Evolutionary conservation across 176 grass and related monocot genomes (phyloP).

Genomic region (Triticum urartu): DNA sequence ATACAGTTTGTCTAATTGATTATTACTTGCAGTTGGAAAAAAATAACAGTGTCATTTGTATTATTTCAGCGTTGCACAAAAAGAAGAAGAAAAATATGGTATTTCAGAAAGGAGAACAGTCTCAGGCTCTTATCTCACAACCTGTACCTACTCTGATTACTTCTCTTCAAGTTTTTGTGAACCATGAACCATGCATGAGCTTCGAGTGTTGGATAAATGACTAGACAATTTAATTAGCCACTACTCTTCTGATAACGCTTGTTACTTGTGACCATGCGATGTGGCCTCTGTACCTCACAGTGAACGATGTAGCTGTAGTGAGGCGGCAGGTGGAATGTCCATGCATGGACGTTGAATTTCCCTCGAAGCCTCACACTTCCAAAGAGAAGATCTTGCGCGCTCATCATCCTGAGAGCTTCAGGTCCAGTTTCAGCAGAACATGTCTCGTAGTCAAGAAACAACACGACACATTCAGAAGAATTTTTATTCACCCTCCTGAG

Average conservation of each 20-base stretch:
- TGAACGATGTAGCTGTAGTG: neutral
- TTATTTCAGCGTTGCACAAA: neutral
- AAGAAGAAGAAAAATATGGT: too few species aligned
- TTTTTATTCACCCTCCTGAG: neutral
- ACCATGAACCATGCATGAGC: neutral
- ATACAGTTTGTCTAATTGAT: neutral
- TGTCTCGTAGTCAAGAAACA: neutral
- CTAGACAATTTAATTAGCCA: neutral
- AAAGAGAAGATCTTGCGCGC: neutral
- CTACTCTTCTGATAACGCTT: neutral
- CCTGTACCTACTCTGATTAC: neutral
- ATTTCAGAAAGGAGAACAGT: neutral
- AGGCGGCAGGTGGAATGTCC: constrained; percentile 26
- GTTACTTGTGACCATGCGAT: neutral
- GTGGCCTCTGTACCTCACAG: neutral
- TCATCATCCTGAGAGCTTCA: neutral
- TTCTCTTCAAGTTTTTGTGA: neutral
- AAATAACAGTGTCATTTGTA: neutral
- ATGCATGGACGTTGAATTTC: constrained; percentile 3
- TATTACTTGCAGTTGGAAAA: neutral
- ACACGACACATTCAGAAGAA: neutral
- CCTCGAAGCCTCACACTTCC: neutral
- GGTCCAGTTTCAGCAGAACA: neutral
- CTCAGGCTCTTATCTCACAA: neutral
- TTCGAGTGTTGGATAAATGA: neutral